Percentiles rank a stretch among this genome's conserved stretches.
These are phyloP conservation scores for Ramichloridium luteum DNA, from an alignment of 2,329 filamentous ascomycete genomes.

Conservation along the genomic window DNA sequence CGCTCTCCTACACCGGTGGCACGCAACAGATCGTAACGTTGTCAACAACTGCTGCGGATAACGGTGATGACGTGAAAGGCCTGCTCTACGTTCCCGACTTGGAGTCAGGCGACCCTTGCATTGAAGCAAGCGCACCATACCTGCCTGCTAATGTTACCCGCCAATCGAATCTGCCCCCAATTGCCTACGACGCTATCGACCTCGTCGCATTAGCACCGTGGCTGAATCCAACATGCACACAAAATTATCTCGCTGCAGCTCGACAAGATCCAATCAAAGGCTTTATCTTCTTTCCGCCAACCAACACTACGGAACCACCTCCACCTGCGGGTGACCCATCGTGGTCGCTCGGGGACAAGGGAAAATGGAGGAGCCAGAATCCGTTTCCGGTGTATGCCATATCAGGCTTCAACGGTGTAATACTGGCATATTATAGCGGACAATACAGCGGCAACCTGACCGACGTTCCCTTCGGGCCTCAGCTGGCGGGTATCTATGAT, in stretches of 20 bases:
- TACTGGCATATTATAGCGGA: conserved; percentile 59
- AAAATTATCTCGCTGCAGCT: conserved; percentile 53
- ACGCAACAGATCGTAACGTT: conserved; percentile 56
- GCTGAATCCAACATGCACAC: conserved; percentile 61
- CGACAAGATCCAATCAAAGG: conserved; percentile 46
- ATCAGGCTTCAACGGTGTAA: conserved; percentile 51
- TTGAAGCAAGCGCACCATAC: conserved; percentile 48
- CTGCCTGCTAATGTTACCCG: conserved; percentile 67
- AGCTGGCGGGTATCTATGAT: conserved; percentile 28
- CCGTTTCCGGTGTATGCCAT: conserved; percentile 76
- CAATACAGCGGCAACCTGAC: conserved; percentile 67
- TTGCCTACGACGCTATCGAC: conserved; percentile 60
- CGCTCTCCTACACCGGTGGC: conserved; percentile 26
- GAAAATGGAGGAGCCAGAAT: conserved; percentile 58
- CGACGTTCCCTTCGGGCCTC: conserved; percentile 28
- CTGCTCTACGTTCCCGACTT: conserved; percentile 78
- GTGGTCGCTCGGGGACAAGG: conserved; percentile 61
- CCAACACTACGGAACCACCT: conserved; percentile 43
- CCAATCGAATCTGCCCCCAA: conserved; percentile 50
- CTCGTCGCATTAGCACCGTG: conserved; percentile 78
- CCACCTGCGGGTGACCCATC: conserved; percentile 50
- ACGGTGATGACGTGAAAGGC: conserved; percentile 55
- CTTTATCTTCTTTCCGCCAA: conserved; percentile 43
- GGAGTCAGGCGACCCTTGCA: conserved; percentile 45
- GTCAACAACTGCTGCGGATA: conserved; percentile 51